Evolutionary conservation across 228 moss, liverwort and hornwort species (phyloP), one percentile per base, ranked within the genome.

Genomic region (Sphagnum magellanicum): DNA sequence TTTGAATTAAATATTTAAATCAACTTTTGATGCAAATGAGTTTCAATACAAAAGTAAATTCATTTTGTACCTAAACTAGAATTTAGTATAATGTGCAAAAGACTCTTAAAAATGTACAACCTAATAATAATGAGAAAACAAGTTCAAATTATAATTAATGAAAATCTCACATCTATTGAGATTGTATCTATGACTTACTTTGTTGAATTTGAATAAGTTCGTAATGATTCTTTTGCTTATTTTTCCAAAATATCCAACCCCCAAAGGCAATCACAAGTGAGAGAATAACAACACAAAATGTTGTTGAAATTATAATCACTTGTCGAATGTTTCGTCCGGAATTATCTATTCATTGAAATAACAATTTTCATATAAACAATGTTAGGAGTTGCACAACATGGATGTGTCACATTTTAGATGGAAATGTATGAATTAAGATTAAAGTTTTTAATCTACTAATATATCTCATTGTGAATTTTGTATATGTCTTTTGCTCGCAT

Each of bases 221-320:
- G 48, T 68, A 57, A 14, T 7, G n/a, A 48, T 68, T 10, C 7
- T 47, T 16, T 67, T 53, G 5, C 49, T 59, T 68, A 48, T 5
- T 60, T 60, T 49, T 59, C 58, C 57, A 60, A 47, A 68, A 53
- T 5, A 68, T 3, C 6, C 17, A 47, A 48, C 11, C 13, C 10
- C 48, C 59, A 9, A n/a, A 9, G 59, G 59, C 52, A 57, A 68
- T 14, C 13, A 58, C 4, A 4, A 68, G 6, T 9, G 4, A 47
- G 57, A 68, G 53, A 48, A 68, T 10, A 4, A 47, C 11, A 53
- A 55, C 68, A 60, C 68, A 46, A 11, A 68, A n/a, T 48, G 49
- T 13, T 16, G 49, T 14, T 4, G 59, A 14, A n/a, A 4, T 49
- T 5, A 68, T 15, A 50, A 68, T 50, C 4, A 68, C 48, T 13